Base-by-base conservation (phyloP, 805 yeast species). In the Zygoascus flipseniorum region DNA sequence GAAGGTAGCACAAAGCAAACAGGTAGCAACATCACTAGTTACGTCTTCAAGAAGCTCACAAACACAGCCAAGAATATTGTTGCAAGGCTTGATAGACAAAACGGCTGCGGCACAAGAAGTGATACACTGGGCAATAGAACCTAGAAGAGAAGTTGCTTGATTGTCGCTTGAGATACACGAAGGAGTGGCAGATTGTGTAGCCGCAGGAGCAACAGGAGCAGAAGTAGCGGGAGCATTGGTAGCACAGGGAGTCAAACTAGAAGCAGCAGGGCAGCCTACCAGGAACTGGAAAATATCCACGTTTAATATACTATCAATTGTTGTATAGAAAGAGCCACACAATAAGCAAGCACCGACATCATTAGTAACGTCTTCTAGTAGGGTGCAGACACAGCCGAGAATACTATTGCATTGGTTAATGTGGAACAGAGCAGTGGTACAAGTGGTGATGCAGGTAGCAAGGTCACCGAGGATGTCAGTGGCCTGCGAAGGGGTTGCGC, bases 321-420 rank as follows among this genome's bases (percentile, higher is more conserved):
- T 44, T 11, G 44, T 19, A 41, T 52, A 51, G 31, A 55, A 46
- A 18, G 54, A 39, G 18, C 52, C 56, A 5, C 57, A 55, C 2
- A 51, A 51, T 41, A 55, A 48, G 20, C 56, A 56, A 37, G 52
- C 53, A 13, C 51, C 54, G 3, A 55, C 51, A 11, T 54, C 56
- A 18, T 47, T 47, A 31, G 51, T 35, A 32, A 48, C 57, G 20
- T 54, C 56, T 9, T 50, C 55, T 16, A 52, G 46, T 39, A 54
- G 44, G 9, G 47, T 55, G n/a, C 54, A 55, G 23, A 54, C 55
- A 32, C 56, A 52, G n/a, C 16, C 51, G 20, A 45, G 50, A 18
- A 54, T 48, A 26, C 55, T 54, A 43, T 50, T 47, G 42, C 56
- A 56, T 44, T 54, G 46, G 28, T 53, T 45, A 19, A 53, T 19